phyloP scores from a whole-genome alignment of 75 land plant species.

The Larix kaempferi region DNA sequence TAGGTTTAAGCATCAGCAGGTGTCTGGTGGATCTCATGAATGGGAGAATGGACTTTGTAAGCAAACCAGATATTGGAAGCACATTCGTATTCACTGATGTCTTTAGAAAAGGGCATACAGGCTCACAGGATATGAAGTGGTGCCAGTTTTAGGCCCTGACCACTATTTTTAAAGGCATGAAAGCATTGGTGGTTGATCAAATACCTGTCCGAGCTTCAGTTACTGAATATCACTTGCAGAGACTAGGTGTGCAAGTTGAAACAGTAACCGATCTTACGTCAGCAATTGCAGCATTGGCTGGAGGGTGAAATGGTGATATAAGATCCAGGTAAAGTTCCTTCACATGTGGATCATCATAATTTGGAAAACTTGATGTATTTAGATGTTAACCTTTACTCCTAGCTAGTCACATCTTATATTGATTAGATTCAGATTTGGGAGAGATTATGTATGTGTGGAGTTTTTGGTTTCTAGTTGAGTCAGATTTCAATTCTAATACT shows the following conservation, averaged over 20 bases:
- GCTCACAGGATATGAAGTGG: constrained; percentile 12
- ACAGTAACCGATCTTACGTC: constrained; percentile 12
- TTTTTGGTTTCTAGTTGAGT: no score
- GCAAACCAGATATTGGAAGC: constrained; percentile 44
- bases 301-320: no score
- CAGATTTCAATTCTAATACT: no score
- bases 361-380: no score
- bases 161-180: constrained; percentile 41
- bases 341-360: no score
- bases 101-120: constrained; percentile 14
- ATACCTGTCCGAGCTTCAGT: constrained; percentile 54
- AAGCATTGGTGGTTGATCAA: constrained; percentile 56
- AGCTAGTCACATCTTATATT: no score
- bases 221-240: constrained; percentile 49
- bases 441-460: no score
- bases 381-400: no score
- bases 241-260: constrained; percentile 46
- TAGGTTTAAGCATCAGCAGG: constrained; percentile 63
- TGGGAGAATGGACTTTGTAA: constrained; percentile 53
- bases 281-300: constrained; percentile 10
- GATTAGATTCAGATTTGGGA: no score
- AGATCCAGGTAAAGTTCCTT: no score
- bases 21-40: constrained; percentile 60
- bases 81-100: constrained; percentile 50
- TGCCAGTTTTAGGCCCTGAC: constrained; percentile 12